These are phyloP conservation scores for Scleroderma citrinum DNA, from an alignment of 768 basidiomycete genomes.

Conservation along the genomic window DNA sequence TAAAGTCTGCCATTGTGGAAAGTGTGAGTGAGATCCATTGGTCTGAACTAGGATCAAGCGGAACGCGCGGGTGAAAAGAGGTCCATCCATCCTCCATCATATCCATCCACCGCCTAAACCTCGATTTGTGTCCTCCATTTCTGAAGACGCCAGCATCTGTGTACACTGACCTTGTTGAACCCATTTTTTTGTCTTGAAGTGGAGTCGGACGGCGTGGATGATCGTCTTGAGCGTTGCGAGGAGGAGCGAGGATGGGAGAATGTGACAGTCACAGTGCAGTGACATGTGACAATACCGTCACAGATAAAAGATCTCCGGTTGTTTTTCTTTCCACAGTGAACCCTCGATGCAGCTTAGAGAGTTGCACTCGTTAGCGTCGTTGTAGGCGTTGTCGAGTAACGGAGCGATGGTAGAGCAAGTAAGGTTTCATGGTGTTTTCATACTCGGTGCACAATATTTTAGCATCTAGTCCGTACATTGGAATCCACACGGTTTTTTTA, in stretches of 20 bases:
- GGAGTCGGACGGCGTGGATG: slow-evolving; percentile 18
- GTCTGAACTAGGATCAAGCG: no score
- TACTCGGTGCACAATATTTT: no score
- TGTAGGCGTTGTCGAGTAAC: slow-evolving; percentile 45
- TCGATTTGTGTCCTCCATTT: not conserved
- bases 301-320: not conserved
- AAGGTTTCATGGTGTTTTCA: no score
- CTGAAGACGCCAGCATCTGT: not conserved
- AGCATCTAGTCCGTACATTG: no score
- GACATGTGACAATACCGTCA: slow-evolving; percentile 16
- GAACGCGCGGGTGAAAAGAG: not conserved
- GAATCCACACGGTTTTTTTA: no score
- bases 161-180: slow-evolving; percentile 69
- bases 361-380: slow-evolving; percentile 43
- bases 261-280: slow-evolving; percentile 27
- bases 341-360: slow-evolving; percentile 40
- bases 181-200: slow-evolving; percentile 52
- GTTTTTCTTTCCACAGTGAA: slow-evolving; percentile 5
- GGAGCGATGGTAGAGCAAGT: slow-evolving; percentile 52
- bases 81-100: slow-evolving; percentile 9
- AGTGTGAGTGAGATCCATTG: not conserved
- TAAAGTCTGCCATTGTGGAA: slow-evolving; percentile 61
- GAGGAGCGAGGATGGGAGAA: not conserved
- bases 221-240: slow-evolving; percentile 12
- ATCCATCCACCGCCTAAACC: not conserved